phyloP scores from a whole-genome alignment of 1,284 basidiomycete species.

The Exobasidium rhododendri region DNA sequence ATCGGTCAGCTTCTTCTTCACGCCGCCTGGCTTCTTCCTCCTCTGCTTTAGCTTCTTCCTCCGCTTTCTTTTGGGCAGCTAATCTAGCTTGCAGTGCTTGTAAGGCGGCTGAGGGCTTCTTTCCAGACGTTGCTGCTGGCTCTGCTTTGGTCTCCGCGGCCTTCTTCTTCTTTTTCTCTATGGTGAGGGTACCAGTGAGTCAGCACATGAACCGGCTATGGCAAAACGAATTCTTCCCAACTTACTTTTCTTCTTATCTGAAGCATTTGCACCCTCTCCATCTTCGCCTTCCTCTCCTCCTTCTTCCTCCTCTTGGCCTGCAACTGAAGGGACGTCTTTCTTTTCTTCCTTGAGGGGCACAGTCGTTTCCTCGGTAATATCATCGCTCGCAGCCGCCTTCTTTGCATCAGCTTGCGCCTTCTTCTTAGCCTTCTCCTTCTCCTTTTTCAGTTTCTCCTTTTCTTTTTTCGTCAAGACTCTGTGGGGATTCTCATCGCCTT shows the following conservation, averaged over 20 bases:
- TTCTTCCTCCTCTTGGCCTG: constrained; percentile 22
- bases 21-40: constrained; percentile 42
- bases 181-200: too few species aligned
- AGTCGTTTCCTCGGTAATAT: constrained; percentile 2
- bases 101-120: constrained; percentile 48
- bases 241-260: constrained; percentile 49
- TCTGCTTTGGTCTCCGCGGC: constrained; percentile 21
- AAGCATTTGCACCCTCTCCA: constrained; percentile 14
- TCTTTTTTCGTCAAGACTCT: constrained; percentile 52
- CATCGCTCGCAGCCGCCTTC: constrained; percentile 26
- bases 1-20: constrained; percentile 50
- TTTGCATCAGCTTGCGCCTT: constrained; percentile 49
- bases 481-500: constrained; percentile 12
- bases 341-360: constrained; percentile 12
- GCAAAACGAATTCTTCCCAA: not conserved
- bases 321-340: not conserved
- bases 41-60: constrained; percentile 41
- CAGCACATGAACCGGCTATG: not conserved
- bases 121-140: constrained; percentile 29
- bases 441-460: constrained; percentile 54
- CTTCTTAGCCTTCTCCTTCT: constrained; percentile 53
- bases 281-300: constrained; percentile 17
- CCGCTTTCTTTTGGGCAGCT: constrained; percentile 52
- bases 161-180: constrained; percentile 25
- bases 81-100: constrained; percentile 51